These are phyloP conservation scores for Phytopythium ostracodes DNA, from an alignment of 352 stramenopile genomes.

Conservation along the genomic window DNA sequence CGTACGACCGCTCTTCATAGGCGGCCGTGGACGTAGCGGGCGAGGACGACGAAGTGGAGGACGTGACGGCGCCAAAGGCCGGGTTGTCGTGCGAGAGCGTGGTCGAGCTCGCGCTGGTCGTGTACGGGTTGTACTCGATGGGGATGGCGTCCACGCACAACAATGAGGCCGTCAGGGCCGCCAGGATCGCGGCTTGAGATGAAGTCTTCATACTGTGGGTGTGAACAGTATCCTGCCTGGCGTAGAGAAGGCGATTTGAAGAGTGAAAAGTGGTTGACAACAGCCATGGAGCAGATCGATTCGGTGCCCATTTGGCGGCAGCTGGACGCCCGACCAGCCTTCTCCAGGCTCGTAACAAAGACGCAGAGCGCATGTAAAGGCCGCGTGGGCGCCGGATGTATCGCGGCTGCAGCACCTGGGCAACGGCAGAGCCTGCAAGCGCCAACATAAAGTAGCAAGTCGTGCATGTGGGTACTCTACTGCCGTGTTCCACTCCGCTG, in stretches of 20 bases:
- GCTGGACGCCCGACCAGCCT: not conserved
- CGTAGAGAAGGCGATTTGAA: not conserved
- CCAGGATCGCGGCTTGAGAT: not conserved
- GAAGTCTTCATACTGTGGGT: not conserved
- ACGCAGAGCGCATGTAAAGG: not conserved
- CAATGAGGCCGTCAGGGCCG: not conserved
- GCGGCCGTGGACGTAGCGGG: slow-evolving; percentile 8
- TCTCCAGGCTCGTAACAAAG: slow-evolving; percentile 1
- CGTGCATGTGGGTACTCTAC: not conserved
- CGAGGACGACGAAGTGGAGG: slow-evolving; percentile 1
- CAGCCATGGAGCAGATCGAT: not conserved
- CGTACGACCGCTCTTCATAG: slow-evolving; percentile 12
- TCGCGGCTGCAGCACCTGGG: not conserved
- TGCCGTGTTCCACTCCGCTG: not conserved
- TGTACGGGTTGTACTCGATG: slow-evolving; percentile 32
- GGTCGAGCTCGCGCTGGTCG: slow-evolving; percentile 14
- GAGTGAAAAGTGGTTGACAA: not conserved
- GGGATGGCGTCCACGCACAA: slow-evolving; percentile 7
- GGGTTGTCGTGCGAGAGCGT: slow-evolving; percentile 27
- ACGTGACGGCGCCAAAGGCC: slow-evolving; percentile 19
- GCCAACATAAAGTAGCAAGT: not conserved
- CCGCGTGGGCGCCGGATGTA: not conserved
- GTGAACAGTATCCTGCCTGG: not conserved
- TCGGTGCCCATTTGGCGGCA: not conserved
- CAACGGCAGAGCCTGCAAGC: not conserved